A percentile compares a stretch with the other conserved stretches of the same genome.
phyloP scores from a whole-genome alignment of 768 basidiomycete genomes.

The Xerocomellus chrysenteron region DNA sequence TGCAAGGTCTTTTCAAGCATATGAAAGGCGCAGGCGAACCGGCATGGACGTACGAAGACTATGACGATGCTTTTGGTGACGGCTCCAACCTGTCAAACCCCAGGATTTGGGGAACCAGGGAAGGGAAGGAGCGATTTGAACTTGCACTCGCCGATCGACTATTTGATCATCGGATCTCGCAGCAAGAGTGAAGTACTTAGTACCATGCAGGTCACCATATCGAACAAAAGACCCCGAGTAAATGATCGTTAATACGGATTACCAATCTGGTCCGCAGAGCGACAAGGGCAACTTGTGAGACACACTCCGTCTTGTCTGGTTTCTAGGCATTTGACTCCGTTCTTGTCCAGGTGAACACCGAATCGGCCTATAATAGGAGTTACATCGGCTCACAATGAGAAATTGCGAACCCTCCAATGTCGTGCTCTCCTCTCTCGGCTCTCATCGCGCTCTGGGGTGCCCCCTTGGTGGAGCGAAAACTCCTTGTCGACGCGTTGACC shows the following conservation, averaged over 20 bases:
- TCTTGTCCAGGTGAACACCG: slow-evolving; percentile 16
- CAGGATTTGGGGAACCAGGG: neutral
- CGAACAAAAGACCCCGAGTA: slow-evolving; percentile 3
- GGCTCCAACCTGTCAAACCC: neutral
- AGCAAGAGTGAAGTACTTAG: too few relatives aligned
- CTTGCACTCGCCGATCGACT: neutral
- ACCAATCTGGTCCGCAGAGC: neutral
- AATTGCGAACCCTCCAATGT: slow-evolving; percentile 11
- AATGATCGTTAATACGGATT: neutral
- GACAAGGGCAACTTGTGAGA: slow-evolving; percentile 14
- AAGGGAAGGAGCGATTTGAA: neutral
- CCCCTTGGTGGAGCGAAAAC: too few relatives aligned
- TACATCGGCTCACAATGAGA: neutral
- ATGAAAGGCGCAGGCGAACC: neutral
- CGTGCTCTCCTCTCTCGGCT: slow-evolving; percentile 8
- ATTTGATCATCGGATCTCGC: neutral
- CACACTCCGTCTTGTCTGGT: slow-evolving; percentile 6
- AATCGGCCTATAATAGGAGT: slow-evolving; percentile 17
- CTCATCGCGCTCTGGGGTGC: slow-evolving; percentile 24
- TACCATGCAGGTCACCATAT: neutral
- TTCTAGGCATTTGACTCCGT: neutral
- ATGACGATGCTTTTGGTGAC: neutral
- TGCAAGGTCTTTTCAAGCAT: neutral
- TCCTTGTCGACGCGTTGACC: too few relatives aligned
- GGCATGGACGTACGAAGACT: neutral